Base-by-base conservation (phyloP, 2,329 filamentous ascomycete genomes). In the Fusarium mundagurra region DNA sequence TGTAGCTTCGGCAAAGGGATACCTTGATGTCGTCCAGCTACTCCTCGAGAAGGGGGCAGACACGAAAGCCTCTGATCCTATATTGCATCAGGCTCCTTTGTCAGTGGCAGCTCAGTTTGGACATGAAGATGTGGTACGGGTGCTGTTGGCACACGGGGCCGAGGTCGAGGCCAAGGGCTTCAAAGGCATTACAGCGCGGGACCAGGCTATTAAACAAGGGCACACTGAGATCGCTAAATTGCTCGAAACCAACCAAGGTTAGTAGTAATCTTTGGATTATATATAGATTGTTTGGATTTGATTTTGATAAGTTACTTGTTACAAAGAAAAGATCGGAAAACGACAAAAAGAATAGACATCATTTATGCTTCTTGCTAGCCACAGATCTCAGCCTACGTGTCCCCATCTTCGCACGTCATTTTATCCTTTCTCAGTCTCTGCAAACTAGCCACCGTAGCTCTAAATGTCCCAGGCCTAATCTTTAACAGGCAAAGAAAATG, bases 71-170 rank as follows among this genome's bases (percentile, higher is more conserved):
- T 24, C 9, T 24, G 9, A 43, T 11, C 41, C 41, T 43, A n/a
- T n/a, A 43, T 17, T 43, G 9, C 0, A 17, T 0, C 14, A 43
- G n/a, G 3, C 33, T 36, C 31, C 50, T 29, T 22, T 53, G 1
- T 38, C 33, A 27, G 8, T 29, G n/a, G 33, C 50, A 10, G 0
- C 33, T 38, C 0, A 13, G 9, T 0, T 2, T 20, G 33, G 33
- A 8, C 33, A 53, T 29, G n/a, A 22, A 36, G 33, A 53, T 2
- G 33, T 53, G 22, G 33, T 53, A 22, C 17, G 12, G n/a, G 27
- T 53, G 4, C 33, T 53, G 18, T 36, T 53, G 5, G 18, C 5
- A 1, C n/a, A 53, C 4, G 18, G n/a, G 31, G 33, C 13, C 12
- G 24, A 53, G 12, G 50, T 38, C 4, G 33, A 24, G 17, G 18